Evolutionary conservation across 2,329 filamentous ascomycete species (phyloP).

Genomic region (Botrytis deweyae): DNA sequence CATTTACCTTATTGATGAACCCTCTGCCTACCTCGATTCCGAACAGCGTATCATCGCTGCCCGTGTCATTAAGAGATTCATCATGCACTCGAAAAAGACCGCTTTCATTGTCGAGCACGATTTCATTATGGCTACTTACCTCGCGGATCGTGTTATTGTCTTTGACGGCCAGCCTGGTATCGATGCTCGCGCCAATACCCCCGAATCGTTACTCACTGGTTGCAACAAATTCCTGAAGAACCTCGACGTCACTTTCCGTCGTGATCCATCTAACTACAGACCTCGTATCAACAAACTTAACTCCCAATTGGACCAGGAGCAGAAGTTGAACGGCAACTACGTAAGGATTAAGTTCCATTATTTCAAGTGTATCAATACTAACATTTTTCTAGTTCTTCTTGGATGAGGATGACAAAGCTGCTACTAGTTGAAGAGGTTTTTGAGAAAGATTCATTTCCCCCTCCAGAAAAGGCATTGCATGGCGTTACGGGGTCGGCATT

Average conservation of each 20-base stretch:
- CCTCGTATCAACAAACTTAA: slow-evolving; percentile 98
- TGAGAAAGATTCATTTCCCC: slow-evolving; percentile 45
- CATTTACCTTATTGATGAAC: slow-evolving; percentile 98
- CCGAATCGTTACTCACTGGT: slow-evolving; percentile 85
- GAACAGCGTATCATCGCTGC: slow-evolving; percentile 98
- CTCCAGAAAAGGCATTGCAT: slow-evolving; percentile 35
- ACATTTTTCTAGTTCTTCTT: slow-evolving; percentile 76
- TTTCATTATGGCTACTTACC: slow-evolving; percentile 87
- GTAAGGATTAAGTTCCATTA: slow-evolving; percentile 50
- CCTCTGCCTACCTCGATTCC: slow-evolving; percentile 94
- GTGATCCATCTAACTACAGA: slow-evolving; percentile 92
- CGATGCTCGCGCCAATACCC: slow-evolving; percentile 81
- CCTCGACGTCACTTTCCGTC: slow-evolving; percentile 96
- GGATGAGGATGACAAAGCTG: slow-evolving; percentile 65
- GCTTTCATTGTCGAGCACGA: slow-evolving; percentile 99
- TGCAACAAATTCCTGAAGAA: slow-evolving; percentile 98
- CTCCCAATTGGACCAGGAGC: slow-evolving; percentile 95
- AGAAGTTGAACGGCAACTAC: slow-evolving; percentile 91
- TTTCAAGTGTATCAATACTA: slow-evolving; percentile 19
- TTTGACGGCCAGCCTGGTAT: slow-evolving; percentile 94
- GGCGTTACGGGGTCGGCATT: slow-evolving; percentile 39
- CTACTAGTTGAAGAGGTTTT: slow-evolving; percentile 60
- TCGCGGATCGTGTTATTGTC: slow-evolving; percentile 93
- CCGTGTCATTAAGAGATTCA: slow-evolving; percentile 98
- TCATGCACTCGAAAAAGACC: slow-evolving; percentile 99